Percentiles rank a stretch among this genome's conserved stretches.
Conservation (phyloP, 257 asterid genomes). For the Lycium ferocissimum region DNA sequence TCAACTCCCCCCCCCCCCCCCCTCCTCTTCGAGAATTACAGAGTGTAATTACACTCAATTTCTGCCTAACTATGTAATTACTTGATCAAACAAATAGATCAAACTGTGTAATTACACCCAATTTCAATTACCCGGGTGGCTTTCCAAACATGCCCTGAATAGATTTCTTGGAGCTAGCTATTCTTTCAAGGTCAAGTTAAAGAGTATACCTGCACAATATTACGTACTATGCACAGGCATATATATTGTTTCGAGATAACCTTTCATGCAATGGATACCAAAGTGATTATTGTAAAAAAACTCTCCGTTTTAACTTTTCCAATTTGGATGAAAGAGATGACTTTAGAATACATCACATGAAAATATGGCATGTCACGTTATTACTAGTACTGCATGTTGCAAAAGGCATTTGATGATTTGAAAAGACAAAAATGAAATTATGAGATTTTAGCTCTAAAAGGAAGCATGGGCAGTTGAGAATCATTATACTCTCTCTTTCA, state of each 20-base stretch:
- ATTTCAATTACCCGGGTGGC: too few species aligned
- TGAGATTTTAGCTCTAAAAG: constrained; percentile 17
- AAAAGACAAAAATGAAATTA: background rate
- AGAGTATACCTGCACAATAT: too few species aligned
- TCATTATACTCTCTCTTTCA: too few species aligned
- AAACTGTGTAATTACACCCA: too few species aligned
- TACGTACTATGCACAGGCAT: background rate
- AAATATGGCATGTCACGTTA: background rate
- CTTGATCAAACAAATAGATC: too few species aligned
- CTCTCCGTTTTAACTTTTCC: background rate
- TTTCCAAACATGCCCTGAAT: too few species aligned
- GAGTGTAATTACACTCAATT: too few species aligned
- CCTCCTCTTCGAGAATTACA: too few species aligned
- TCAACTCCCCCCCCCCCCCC: too few species aligned
- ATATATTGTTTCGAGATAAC: background rate
- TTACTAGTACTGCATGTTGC: background rate
- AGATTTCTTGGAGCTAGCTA: too few species aligned
- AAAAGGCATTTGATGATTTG: background rate
- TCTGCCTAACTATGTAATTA: too few species aligned
- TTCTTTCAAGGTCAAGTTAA: too few species aligned
- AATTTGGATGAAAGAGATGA: constrained; percentile 6
- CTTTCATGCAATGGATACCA: background rate
- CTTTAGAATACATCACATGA: constrained; percentile 2
- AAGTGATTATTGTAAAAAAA: constrained; percentile 13
- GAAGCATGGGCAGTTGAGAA: constrained; percentile 12